These are phyloP conservation scores for Hordeum vulgare DNA, from an alignment of 176 grass and related monocot species.

Conservation along the genomic window MorexV3_pseudomolecules_assembly NC_058524.1:192489248-192489747, in stretches of 20 bases:
- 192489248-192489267: constrained; percentile 47
- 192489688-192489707: constrained; percentile 73
- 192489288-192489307: constrained; percentile 78
- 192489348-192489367: constrained; percentile 83
- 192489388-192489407: constrained; percentile 76
- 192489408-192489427: constrained; percentile 72
- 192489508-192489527: constrained; percentile 55
- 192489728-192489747: constrained; percentile 77
- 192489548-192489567: constrained; percentile 74
- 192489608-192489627: constrained; percentile 72
- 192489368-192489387: constrained; percentile 74
- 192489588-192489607: constrained; percentile 81
- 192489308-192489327: constrained; percentile 63
- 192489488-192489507: constrained; percentile 79
- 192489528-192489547: constrained; percentile 70
- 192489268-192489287: constrained; percentile 82
- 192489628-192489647: constrained; percentile 75
- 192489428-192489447: constrained; percentile 52
- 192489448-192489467: constrained; percentile 84
- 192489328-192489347: constrained; percentile 81
- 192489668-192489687: constrained; percentile 55
- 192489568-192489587: constrained; percentile 73
- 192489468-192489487: constrained; percentile 91
- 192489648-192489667: constrained; percentile 84
- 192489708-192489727: constrained; percentile 92